Base-by-base conservation (phyloP, 805 yeast genomes). In the Myxozyma neotropica region DNA sequence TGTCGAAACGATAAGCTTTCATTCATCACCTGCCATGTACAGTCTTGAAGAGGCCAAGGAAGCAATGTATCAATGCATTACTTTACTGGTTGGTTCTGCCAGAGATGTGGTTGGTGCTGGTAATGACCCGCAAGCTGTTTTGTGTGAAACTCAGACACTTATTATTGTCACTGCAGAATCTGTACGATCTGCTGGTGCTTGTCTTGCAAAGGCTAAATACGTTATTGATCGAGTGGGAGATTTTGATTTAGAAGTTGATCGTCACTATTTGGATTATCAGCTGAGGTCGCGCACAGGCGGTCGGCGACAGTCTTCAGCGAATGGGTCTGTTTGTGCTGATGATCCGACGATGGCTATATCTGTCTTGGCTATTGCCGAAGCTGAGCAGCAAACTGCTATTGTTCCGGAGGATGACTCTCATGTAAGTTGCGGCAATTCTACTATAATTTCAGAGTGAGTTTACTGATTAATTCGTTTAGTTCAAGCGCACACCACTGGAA, bases 41-140 rank as follows among this genome's bases (percentile, higher is more conserved):
- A 73, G 70, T 39, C 69, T 74, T 8, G 76, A 71, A 33, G 65
- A 60, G 8, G 66, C 73, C 49, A 71, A 71, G 53, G 76, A 74
- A 55, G 66, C 62, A 38, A 59, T 75, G 55, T 72, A 71, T 39
- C 69, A 64, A n/a, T 71, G 69, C 38, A 70, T 75, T 40, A 63
- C 74, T 21, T 57, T 63, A 26, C 68, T 75, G 39, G 77, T 74
- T 1, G 63, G 72, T 10, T 69, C 73, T 4, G 77, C 78, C 5
- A 69, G 78, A 27, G 70, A 73, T 12, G 70, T 72, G 4, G 78
- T 74, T 15, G 45, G 38, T 3, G 69, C 72, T 13, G 62, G 53
- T 3, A 45, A 24, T 4, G 33, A 17, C 15, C 49, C 33, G 42
- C 40, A 49, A 4, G 45, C 40, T 24, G 49, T 53, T 13, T 23